These are phyloP conservation scores for Wickerhamomyces tratensis DNA, from an alignment of 805 yeast species.

Conservation along the genomic window DNA sequence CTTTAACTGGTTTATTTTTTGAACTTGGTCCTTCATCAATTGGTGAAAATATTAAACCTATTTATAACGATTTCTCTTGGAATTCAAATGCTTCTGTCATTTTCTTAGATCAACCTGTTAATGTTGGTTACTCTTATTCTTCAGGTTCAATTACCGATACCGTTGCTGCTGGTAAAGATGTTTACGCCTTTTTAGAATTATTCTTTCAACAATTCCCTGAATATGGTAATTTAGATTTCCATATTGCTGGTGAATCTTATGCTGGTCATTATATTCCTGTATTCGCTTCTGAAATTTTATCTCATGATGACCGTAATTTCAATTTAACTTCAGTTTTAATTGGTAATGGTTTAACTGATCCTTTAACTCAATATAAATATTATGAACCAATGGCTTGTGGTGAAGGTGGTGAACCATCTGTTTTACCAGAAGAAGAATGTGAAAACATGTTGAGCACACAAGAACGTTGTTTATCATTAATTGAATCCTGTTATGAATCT, in stretches of 20 bases:
- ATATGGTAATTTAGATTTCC: conserved; percentile 52
- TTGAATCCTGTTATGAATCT: conserved; percentile 68
- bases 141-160: conserved; percentile 58
- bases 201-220: conserved; percentile 68
- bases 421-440: conserved; percentile 74
- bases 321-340: conserved; percentile 70
- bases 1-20: conserved; percentile 77
- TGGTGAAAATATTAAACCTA: conserved; percentile 49
- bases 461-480: conserved; percentile 71
- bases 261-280: conserved; percentile 94
- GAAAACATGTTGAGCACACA: conserved; percentile 53
- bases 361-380: conserved; percentile 66
- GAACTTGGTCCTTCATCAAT: conserved; percentile 80
- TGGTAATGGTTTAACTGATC: conserved; percentile 89
- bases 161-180: conserved; percentile 77
- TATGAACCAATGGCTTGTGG: conserved; percentile 96
- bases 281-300: conserved; percentile 72
- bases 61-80: conserved; percentile 74
- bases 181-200: conserved; percentile 67
- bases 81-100: conserved; percentile 77
- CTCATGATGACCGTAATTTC: conserved; percentile 50
- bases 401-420: conserved; percentile 74
- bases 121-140: conserved; percentile 72
- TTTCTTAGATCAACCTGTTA: conserved; percentile 83
- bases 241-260: conserved; percentile 88